Evolutionary conservation across 148 eudicot genomes (phyloP), one percentile per base, ranked within the genome.

Genomic region (Chenopodium formosanum): DNA sequence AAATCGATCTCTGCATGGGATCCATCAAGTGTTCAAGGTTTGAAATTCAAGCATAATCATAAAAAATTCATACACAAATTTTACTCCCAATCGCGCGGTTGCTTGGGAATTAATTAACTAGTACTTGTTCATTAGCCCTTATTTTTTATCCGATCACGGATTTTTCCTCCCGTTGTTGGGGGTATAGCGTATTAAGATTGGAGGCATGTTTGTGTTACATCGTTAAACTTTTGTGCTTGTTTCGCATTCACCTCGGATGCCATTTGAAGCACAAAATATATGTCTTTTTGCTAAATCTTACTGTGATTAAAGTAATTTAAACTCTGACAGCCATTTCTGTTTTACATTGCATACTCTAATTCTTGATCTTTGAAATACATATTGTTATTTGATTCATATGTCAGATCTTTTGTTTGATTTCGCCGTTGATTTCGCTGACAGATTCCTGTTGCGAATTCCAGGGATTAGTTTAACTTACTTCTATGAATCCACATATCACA

Each of bases 1-100:
- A 95, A 87, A 93, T 95, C 71, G 98, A 95, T 78, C 84, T 95
- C 13, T 87, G 92, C 58, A 91, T 95, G 93, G 98, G 97, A 50
- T 92, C 91, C 56, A 90, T 95, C 86, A 95, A 91, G 81, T 93
- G 90, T 84, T 86, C 95, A 81, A 90, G 95, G 84, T 89, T 91
- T 84, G 91, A 87, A 85, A 93, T 94, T 63, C 83, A 89, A 86
- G 91, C 93, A 71, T 93, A 76, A 93, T 48, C 13, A 48, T 40
- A 8, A 23, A 9, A 3, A 29, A 62, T 37, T 5, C 22, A 52
- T 16, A 8, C 22, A 22, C 67, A 50, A 31, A 10, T 80, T 32
- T 80, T 70, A 80, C 32, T 46, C 68, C 52, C 71, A 73, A 81
- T 47, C 76, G 17, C 76, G 17, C 63, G 27, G 66, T 31, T 34